These are phyloP conservation scores for Colletotrichum endophyticum DNA, from an alignment of 2,329 filamentous ascomycete genomes.

Conservation along the genomic window DNA sequence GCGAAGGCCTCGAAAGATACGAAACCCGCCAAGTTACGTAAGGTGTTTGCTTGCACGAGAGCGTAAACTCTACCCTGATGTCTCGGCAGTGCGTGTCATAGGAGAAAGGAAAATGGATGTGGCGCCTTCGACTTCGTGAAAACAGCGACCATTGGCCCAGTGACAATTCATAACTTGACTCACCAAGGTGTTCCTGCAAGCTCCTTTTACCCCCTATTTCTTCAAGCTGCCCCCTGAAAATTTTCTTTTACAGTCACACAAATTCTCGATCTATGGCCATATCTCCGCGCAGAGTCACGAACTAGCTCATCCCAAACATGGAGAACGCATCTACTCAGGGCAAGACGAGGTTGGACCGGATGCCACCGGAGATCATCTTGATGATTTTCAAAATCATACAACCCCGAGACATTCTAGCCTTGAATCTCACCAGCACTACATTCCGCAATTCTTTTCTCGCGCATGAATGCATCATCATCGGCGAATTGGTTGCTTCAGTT, in stretches of 20 bases:
- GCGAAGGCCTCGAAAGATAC: no score
- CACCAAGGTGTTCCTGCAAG: background rate
- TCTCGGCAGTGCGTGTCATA: background rate
- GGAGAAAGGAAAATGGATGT: background rate
- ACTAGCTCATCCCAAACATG: background rate
- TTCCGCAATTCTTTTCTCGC: background rate
- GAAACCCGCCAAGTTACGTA: no score
- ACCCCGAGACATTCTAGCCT: background rate
- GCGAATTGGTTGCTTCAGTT: background rate
- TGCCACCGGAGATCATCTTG: background rate
- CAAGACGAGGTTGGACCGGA: background rate
- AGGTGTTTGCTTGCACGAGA: background rate
- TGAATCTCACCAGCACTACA: background rate
- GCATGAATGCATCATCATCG: background rate
- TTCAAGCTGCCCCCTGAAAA: background rate
- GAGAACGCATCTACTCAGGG: background rate
- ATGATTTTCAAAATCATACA: background rate
- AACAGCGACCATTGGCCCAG: background rate
- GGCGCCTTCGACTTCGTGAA: rapidly evolving
- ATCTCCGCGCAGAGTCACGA: background rate
- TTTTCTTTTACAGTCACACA: background rate
- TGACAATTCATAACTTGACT: rapidly evolving
- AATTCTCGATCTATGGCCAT: rapidly evolving
- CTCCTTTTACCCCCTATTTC: background rate
- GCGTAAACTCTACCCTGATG: background rate